Conservation (phyloP, 345 rosid genomes). For the Hibiscus syriacus region DNA sequence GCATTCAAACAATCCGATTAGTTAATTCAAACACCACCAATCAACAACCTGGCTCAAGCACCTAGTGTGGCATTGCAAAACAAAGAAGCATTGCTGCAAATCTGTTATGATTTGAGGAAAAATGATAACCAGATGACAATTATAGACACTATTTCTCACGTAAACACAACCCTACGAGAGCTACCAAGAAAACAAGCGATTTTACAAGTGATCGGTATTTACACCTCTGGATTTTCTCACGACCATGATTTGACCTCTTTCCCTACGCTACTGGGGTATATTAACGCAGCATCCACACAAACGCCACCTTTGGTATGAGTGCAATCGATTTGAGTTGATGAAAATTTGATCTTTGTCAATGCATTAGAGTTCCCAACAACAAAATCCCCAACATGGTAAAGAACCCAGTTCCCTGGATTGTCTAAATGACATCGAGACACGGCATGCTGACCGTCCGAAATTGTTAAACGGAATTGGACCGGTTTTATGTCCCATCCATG, state of each 20-base stretch:
- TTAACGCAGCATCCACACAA: slow-evolving; percentile 58
- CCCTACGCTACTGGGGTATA: slow-evolving; percentile 43
- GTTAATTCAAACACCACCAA: too few species aligned
- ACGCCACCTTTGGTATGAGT: slow-evolving; percentile 95
- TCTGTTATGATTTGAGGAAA: too few species aligned
- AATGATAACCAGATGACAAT: too few species aligned
- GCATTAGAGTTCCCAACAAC: slow-evolving; percentile 28
- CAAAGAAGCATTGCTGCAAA: too few species aligned
- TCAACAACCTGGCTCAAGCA: too few species aligned
- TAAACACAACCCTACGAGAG: neutral
- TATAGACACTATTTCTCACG: neutral
- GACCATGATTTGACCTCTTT: slow-evolving; percentile 33
- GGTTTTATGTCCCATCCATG: too few species aligned
- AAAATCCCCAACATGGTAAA: too few species aligned
- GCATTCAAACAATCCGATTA: too few species aligned
- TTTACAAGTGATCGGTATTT: slow-evolving; percentile 2
- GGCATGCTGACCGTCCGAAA: slow-evolving; percentile 59
- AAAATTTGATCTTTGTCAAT: slow-evolving; percentile 45
- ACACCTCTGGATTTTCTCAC: neutral
- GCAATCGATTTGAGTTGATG: slow-evolving; percentile 80
- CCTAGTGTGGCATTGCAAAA: too few species aligned
- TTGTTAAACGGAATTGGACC: too few species aligned
- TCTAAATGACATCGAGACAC: slow-evolving; percentile 40
- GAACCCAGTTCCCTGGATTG: too few species aligned
- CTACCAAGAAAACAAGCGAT: neutral